phyloP scores from a whole-genome alignment of 1,139 yeast species.

The Hansenula lynferdii region DNA sequence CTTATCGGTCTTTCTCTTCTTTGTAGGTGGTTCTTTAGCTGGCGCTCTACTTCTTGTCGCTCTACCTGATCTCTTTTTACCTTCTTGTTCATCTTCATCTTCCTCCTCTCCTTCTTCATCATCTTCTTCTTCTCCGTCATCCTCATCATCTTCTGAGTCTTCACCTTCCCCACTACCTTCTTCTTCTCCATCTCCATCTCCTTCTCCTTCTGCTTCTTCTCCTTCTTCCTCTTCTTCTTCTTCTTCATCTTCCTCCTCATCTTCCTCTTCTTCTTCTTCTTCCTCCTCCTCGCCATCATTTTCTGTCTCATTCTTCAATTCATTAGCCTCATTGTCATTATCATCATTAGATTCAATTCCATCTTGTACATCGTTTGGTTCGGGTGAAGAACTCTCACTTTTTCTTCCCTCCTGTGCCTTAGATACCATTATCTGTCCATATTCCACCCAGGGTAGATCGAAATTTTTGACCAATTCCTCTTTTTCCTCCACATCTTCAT shows the following conservation, averaged over 20 bases:
- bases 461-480: conserved; percentile 27
- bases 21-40: background rate
- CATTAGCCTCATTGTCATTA: conserved; percentile 6
- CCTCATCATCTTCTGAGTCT: conserved; percentile 6
- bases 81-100: conserved; percentile 15
- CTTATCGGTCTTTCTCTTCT: background rate
- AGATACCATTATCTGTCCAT: conserved; percentile 34
- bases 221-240: conserved; percentile 6
- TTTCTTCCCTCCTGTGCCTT: conserved; percentile 27
- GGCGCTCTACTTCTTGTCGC: background rate
- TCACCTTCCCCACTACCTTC: conserved; percentile 8
- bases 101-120: conserved; percentile 7
- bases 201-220: conserved; percentile 3
- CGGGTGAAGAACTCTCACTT: background rate
- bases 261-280: conserved; percentile 26
- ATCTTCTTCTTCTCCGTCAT: conserved; percentile 8
- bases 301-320: conserved; percentile 2
- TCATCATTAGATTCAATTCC: conserved; percentile 5
- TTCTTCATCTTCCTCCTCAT: conserved; percentile 11
- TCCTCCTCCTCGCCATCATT: conserved; percentile 1
- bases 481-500: conserved; percentile 16
- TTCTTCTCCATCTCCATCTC: conserved; percentile 7
- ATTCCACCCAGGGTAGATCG: conserved; percentile 39
- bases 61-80: background rate
- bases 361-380: conserved; percentile 10